Evolutionary conservation across 2,329 filamentous ascomycete genomes (phyloP).

Genomic region (Colletotrichum lupini): DNA sequence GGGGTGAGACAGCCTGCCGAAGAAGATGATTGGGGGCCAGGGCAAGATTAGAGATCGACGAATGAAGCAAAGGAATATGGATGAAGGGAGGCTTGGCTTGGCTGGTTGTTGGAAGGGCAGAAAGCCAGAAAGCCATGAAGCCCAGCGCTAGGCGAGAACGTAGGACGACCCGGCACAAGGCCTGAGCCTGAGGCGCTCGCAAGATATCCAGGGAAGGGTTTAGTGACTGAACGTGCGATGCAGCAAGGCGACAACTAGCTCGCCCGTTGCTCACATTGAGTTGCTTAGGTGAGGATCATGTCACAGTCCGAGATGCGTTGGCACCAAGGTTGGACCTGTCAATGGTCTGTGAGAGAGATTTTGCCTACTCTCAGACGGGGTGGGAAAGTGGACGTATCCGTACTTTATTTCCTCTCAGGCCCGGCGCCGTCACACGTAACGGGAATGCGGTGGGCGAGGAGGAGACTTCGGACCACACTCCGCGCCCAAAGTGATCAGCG

Average conservation of each 20-base stretch:
- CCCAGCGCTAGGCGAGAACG: slow-evolving; percentile 3
- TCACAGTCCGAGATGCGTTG: slow-evolving; percentile 25
- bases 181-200: slow-evolving; percentile 26
- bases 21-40: slow-evolving; percentile 6
- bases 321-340: slow-evolving; percentile 30
- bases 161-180: slow-evolving; percentile 18
- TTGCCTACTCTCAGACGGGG: slow-evolving; percentile 27
- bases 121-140: slow-evolving; percentile 5
- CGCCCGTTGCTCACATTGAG: slow-evolving; percentile 19
- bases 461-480: slow-evolving; percentile 40
- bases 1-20: not conserved
- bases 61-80: slow-evolving; percentile 12
- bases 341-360: slow-evolving; percentile 1
- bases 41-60: slow-evolving; percentile 9
- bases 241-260: slow-evolving; percentile 23
- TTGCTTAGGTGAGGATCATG: slow-evolving; percentile 34
- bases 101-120: slow-evolving; percentile 12
- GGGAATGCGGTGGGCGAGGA: slow-evolving; percentile 17
- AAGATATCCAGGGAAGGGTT: slow-evolving; percentile 33
- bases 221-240: slow-evolving; percentile 28
- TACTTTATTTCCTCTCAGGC: not conserved
- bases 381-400: slow-evolving; percentile 12
- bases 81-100: slow-evolving; percentile 22
- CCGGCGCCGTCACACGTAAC: not conserved
- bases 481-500: slow-evolving; percentile 33